These are phyloP conservation scores for Wickerhamiella brachini DNA, from an alignment of 805 yeast genomes.

Conservation along the genomic window DNA sequence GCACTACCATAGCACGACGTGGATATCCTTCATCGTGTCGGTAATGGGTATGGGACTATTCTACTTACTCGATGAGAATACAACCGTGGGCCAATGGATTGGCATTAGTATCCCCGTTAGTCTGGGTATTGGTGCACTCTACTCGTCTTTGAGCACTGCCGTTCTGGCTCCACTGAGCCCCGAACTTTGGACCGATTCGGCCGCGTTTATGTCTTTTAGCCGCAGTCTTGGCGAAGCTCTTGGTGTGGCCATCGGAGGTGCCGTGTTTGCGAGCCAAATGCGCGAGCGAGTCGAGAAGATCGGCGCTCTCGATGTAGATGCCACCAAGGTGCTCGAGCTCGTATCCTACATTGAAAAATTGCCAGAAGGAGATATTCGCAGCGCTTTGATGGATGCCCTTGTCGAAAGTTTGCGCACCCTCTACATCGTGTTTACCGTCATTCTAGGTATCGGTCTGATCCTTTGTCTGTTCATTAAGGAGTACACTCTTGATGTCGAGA, in stretches of 20 bases:
- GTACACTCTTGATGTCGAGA: conserved; percentile 15
- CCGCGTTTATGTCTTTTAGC: conserved; percentile 21
- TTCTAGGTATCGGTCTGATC: conserved; percentile 14
- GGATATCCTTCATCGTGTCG: conserved; percentile 27
- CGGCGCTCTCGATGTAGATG: conserved; percentile 8
- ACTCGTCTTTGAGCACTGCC: conserved; percentile 28
- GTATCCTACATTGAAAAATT: conserved; percentile 10
- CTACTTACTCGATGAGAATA: conserved; percentile 26
- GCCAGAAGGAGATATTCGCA: conserved; percentile 4
- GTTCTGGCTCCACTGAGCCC: conserved; percentile 21
- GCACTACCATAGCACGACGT: conserved; percentile 28
- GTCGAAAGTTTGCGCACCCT: conserved; percentile 13
- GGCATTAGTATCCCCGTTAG: conserved; percentile 35
- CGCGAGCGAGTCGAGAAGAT: conserved; percentile 6
- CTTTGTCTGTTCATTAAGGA: conserved; percentile 16
- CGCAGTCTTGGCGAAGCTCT: conserved; percentile 21
- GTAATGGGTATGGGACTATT: conserved; percentile 35
- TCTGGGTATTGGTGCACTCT: conserved; percentile 33
- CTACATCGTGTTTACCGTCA: conserved; percentile 12
- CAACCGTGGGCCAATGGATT: conserved; percentile 27
- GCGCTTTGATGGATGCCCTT: conserved; percentile 11
- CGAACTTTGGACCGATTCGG: conserved; percentile 19
- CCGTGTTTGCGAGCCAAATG: conserved; percentile 19
- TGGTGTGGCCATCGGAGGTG: conserved; percentile 25
- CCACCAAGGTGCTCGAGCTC: conserved; percentile 13